Evolutionary conservation across 306 rosid species (phyloP).

Genomic region (Citrullus colocynthis): DNA sequence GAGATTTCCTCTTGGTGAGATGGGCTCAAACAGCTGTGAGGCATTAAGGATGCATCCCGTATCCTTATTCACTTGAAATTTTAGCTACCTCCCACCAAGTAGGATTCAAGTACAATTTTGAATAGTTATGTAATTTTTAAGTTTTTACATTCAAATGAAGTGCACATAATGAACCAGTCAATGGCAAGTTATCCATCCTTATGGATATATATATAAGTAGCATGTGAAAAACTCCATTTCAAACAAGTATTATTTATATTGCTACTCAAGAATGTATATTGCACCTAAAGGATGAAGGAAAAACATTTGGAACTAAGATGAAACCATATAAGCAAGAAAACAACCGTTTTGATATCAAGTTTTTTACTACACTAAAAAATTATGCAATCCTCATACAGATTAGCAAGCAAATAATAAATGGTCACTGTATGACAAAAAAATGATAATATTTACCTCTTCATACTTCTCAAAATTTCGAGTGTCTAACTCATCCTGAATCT

Average conservation of each 20-base stretch:
- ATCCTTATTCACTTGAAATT: background rate
- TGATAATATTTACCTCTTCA: constrained; percentile 47
- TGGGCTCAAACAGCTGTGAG: background rate
- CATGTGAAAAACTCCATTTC: background rate
- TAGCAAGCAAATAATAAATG: background rate
- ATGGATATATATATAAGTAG: background rate
- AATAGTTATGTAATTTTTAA: background rate
- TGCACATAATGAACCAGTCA: background rate
- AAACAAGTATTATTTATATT: background rate
- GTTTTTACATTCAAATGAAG: background rate
- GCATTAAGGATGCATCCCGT: background rate
- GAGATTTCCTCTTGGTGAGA: background rate
- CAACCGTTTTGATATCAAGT: background rate
- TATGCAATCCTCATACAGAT: background rate
- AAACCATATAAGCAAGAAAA: background rate
- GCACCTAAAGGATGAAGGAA: background rate
- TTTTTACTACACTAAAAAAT: background rate
- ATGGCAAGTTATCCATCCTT: background rate
- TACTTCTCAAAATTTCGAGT: constrained; percentile 83
- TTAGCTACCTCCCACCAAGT: background rate
- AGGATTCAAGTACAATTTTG: background rate
- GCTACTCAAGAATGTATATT: background rate
- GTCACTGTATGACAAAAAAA: background rate
- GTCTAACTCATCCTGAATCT: constrained; percentile 78
- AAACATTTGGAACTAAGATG: background rate